Percentiles rank a stretch among this genome's conserved stretches.
Conservation (phyloP, 2,329 filamentous ascomycete genomes). For the Rhytidhysteron rufulum region DNA sequence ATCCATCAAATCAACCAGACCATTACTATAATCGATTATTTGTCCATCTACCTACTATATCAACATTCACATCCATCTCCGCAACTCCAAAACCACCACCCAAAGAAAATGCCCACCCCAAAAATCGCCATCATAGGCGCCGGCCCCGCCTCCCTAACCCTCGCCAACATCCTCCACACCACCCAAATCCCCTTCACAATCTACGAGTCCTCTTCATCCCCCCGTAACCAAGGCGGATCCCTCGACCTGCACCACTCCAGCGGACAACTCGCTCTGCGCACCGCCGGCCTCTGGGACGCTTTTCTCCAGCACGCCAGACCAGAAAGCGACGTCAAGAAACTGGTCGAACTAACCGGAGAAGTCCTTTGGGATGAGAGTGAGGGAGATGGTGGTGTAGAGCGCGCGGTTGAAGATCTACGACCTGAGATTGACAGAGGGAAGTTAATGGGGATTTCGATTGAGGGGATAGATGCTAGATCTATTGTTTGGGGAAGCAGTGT, state of each 20-base stretch:
- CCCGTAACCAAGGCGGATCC: slow-evolving; percentile 49
- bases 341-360: slow-evolving; percentile 39
- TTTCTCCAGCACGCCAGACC: slow-evolving; percentile 51
- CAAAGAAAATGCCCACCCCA: background rate
- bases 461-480: slow-evolving; percentile 39
- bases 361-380: slow-evolving; percentile 26
- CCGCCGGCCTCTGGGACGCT: slow-evolving; percentile 48
- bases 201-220: slow-evolving; percentile 45
- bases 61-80: background rate
- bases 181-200: slow-evolving; percentile 42
- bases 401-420: slow-evolving; percentile 22
- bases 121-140: slow-evolving; percentile 32
- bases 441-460: slow-evolving; percentile 43
- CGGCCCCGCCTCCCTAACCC: slow-evolving; percentile 38
- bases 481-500: slow-evolving; percentile 49
- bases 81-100: background rate
- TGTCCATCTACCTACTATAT: no score
- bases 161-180: slow-evolving; percentile 48
- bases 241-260: slow-evolving; percentile 53
- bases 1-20: no score
- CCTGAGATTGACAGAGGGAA: slow-evolving; percentile 53
- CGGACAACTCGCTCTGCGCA: slow-evolving; percentile 50
- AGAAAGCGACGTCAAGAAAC: slow-evolving; percentile 49
- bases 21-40: no score
- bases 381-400: slow-evolving; percentile 34